phyloP scores from a whole-genome alignment of 768 basidiomycete species.

The Aureoboletus auriporus region DNA sequence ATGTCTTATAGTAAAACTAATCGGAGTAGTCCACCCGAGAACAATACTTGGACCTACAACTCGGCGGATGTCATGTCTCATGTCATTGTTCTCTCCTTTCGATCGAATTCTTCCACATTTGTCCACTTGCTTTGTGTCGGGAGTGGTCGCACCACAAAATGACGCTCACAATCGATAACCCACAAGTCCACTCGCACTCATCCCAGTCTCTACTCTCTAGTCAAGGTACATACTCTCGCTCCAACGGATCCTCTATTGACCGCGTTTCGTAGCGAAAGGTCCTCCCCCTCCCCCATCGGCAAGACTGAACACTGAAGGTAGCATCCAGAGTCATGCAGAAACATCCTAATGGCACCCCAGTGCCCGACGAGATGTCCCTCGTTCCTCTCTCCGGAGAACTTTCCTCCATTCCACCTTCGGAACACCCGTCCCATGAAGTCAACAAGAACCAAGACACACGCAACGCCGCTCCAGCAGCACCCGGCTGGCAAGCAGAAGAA shows the following conservation, averaged over 20 bases:
- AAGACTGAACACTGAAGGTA: constrained; percentile 28
- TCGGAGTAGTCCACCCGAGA: constrained; percentile 2
- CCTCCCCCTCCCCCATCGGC: constrained; percentile 19
- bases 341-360: constrained; percentile 26
- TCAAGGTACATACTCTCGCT: constrained; percentile 15
- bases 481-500: constrained; percentile 5
- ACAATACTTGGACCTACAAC: constrained; percentile 21
- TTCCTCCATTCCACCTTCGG: neutral
- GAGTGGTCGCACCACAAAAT: no score
- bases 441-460: neutral
- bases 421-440: neutral
- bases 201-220: constrained; percentile 18
- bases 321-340: constrained; percentile 24
- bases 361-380: neutral
- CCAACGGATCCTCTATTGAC: neutral
- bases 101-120: no score
- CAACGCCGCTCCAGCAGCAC: neutral
- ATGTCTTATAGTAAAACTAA: constrained; percentile 6
- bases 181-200: constrained; percentile 16
- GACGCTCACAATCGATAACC: constrained; percentile 11
- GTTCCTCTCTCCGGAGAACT: neutral
- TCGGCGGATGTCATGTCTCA: neutral
- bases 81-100: no score
- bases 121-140: no score
- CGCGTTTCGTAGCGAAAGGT: constrained; percentile 17